A percentile compares a stretch with the other conserved stretches of the same genome.
These are phyloP conservation scores for Gossypium sturtianum DNA, from an alignment of 345 rosid genomes.

Conservation along the genomic window DNA sequence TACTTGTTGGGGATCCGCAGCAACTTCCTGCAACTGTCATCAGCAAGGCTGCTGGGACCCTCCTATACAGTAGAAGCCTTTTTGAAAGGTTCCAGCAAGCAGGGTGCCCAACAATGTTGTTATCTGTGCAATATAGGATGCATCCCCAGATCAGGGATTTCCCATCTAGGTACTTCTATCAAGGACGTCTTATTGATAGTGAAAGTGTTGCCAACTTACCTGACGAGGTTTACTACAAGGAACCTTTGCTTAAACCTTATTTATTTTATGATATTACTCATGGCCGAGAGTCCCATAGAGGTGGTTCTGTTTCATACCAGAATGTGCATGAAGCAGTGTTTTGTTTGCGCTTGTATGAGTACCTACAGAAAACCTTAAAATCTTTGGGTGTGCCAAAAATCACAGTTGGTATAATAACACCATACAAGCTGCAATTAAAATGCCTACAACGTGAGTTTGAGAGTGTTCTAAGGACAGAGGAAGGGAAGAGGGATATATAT, in stretches of 20 bases:
- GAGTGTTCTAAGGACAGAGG: conserved; percentile 71
- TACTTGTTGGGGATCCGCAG: conserved; percentile 99
- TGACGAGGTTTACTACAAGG: conserved; percentile 82
- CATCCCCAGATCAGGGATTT: conserved; percentile 97
- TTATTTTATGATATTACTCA: conserved; percentile 78
- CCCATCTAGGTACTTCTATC: conserved; percentile 92
- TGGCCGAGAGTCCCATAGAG: conserved; percentile 94
- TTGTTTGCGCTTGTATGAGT: conserved; percentile 83
- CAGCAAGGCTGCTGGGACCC: conserved; percentile 97
- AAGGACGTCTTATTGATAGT: conserved; percentile 94
- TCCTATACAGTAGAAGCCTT: conserved; percentile 90
- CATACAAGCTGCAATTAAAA: conserved; percentile 94
- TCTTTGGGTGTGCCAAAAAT: conserved; percentile 62
- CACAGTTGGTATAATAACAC: conserved; percentile 90
- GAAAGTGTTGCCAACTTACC: conserved; percentile 73
- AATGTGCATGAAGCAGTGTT: conserved; percentile 89
- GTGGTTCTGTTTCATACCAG: conserved; percentile 96
- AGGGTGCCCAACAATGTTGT: conserved; percentile 91
- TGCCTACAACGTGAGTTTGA: conserved; percentile 89
- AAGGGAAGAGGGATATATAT: conserved; percentile 76
- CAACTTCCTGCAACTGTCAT: conserved; percentile 99
- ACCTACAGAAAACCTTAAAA: conserved; percentile 75
- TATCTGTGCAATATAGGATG: conserved; percentile 98
- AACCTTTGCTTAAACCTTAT: conserved; percentile 84
- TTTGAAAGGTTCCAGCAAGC: conserved; percentile 98